Percentiles rank a stretch among this genome's conserved stretches.
Evolutionary conservation across 2,329 filamentous ascomycete genomes (phyloP).

Genomic region (Westerdykella sp.): DNA sequence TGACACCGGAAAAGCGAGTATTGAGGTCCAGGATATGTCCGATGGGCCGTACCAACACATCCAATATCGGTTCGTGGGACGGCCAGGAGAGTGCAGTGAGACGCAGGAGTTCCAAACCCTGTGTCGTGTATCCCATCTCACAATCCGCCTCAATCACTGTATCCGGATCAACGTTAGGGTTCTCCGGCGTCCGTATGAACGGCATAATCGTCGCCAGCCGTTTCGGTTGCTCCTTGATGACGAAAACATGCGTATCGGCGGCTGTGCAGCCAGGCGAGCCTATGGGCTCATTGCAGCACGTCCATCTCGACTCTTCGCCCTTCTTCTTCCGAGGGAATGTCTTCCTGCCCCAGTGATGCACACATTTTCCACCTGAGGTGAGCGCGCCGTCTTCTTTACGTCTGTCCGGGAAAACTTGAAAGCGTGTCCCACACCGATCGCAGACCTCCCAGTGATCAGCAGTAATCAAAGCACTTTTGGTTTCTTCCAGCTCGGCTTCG

Average conservation of each 20-base stretch:
- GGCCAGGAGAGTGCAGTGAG: slow-evolving; percentile 89
- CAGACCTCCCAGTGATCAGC: slow-evolving; percentile 79
- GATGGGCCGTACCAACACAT: slow-evolving; percentile 76
- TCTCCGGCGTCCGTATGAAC: slow-evolving; percentile 70
- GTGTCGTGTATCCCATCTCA: slow-evolving; percentile 92
- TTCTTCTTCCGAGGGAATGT: slow-evolving; percentile 48
- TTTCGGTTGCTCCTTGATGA: slow-evolving; percentile 37
- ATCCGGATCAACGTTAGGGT: slow-evolving; percentile 38
- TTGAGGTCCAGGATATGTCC: slow-evolving; percentile 88
- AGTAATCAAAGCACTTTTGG: slow-evolving; percentile 58
- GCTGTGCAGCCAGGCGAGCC: slow-evolving; percentile 74
- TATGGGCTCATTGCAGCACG: slow-evolving; percentile 71
- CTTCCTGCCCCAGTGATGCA: slow-evolving; percentile 70
- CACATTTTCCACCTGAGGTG: slow-evolving; percentile 70
- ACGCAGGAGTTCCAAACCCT: slow-evolving; percentile 82
- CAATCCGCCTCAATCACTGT: slow-evolving; percentile 84
- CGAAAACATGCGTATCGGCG: slow-evolving; percentile 61
- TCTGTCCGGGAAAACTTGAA: slow-evolving; percentile 86
- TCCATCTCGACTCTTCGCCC: slow-evolving; percentile 58
- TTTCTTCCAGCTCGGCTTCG: slow-evolving; percentile 58
- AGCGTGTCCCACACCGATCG: slow-evolving; percentile 77
- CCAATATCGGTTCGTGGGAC: slow-evolving; percentile 64
- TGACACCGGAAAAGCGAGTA: slow-evolving; percentile 84
- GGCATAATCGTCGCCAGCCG: slow-evolving; percentile 72
- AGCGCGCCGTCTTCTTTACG: slow-evolving; percentile 70